phyloP scores from a whole-genome alignment of 2,329 filamentous ascomycete species.

The Exophiala oligosperma region DNA sequence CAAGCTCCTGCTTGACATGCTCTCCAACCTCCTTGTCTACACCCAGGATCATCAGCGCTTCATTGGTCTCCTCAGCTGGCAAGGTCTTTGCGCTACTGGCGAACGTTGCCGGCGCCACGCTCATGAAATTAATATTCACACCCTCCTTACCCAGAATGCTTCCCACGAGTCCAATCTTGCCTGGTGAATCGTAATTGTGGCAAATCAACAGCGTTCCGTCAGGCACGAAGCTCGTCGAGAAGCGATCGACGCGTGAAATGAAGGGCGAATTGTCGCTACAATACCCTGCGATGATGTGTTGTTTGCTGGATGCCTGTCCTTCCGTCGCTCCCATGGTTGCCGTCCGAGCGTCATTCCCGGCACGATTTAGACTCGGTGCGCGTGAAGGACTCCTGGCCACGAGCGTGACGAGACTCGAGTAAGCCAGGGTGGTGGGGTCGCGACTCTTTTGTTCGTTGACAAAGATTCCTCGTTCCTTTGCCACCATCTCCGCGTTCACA shows the following conservation, averaged over 20 bases:
- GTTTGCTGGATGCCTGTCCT: conserved; percentile 23
- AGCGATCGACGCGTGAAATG: conserved; percentile 72
- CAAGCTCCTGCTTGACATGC: conserved; percentile 52
- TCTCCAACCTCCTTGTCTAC: conserved; percentile 65
- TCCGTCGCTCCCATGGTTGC: conserved; percentile 6
- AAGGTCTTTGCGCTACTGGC: conserved; percentile 24
- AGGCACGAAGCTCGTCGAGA: conserved; percentile 71
- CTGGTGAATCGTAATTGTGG: conserved; percentile 77
- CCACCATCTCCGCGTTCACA: conserved; percentile 75
- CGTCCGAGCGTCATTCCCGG: conserved; percentile 10
- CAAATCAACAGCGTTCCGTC: conserved; percentile 74
- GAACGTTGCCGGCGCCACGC: conserved; percentile 55
- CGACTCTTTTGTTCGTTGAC: conserved; percentile 72
- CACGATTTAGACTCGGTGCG: conserved; percentile 38
- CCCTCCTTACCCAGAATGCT: conserved; percentile 66
- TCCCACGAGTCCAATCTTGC: conserved; percentile 80
- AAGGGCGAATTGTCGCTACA: conserved; percentile 46
- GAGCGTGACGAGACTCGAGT: conserved; percentile 70
- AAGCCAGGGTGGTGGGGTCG: conserved; percentile 61
- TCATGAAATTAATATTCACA: conserved; percentile 81
- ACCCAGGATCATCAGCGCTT: conserved; percentile 80
- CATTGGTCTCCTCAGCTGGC: conserved; percentile 37
- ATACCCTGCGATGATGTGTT: conserved; percentile 53
- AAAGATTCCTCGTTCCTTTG: conserved; percentile 73
- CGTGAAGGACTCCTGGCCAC: conserved; percentile 50